Evolutionary conservation across 1,139 yeast genomes (phyloP), one percentile per base, ranked within the genome.

Genomic region (Magnusiomyces tetraspermus): DNA sequence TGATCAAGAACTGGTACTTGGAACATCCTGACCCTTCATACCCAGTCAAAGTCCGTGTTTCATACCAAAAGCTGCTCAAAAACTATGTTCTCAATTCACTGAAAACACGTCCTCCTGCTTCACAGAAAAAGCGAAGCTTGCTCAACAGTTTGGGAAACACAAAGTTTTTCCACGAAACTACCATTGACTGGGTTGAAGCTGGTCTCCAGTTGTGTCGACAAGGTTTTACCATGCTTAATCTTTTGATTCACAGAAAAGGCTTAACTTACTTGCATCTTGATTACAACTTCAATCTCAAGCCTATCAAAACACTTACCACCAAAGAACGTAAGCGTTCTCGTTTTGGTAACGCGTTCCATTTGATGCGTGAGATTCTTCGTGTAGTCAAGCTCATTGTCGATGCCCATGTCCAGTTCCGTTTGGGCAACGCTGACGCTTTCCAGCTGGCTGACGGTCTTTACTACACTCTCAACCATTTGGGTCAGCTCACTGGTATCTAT

Each of bases 121-220:
- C 65, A 47, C 75, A 72, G 45, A 75, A 74, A 53, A 83, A 80
- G 60, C 72, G 77, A 8, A 77, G 79, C 42, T 69, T 92, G n/a
- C 67, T 92, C 45, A 80, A 80, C 58, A 76, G 82, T 44, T 75
- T 94, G 57, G 81, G 80, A 57, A 74, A 77, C 44, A 92, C 98
- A 0, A 89, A 87, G 61, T 94, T 80, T 66, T 94, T 94, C 69
- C 96, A 89, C 63, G 85, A 85, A 62, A 92, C 98, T 0, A 77
- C 89, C 0, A 83, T 92, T 50, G 98, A 92, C 67, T 94, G 99
- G 99, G 94, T 92, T 1, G 99, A 94, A 66, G 98, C 97, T 1
- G 98, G 97, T 28, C 71, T 92, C 53, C 98, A 92, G 67, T 81
- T 94, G 1, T 86, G 96, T 63, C 78, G 82, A 38, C 99, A 94